phyloP scores from a whole-genome alignment of 345 rosid species.

The Gossypium anomalum region DNA sequence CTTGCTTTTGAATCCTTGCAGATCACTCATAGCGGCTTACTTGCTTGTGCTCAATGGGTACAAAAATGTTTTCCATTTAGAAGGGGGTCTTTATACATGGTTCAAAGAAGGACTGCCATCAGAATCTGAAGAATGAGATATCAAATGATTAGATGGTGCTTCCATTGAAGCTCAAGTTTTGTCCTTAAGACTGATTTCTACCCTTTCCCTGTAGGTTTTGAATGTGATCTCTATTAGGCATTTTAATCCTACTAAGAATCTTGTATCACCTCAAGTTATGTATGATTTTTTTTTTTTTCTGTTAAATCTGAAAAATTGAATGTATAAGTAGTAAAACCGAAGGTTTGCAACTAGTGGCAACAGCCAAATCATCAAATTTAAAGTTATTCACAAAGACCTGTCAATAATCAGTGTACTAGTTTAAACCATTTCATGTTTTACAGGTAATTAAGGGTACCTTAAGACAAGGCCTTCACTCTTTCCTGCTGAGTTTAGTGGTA shows the following conservation, averaged over 20 bases:
- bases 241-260: background rate
- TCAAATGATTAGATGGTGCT: slow-evolving; percentile 13
- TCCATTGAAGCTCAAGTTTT: slow-evolving; percentile 29
- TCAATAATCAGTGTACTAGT: background rate
- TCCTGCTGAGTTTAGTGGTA: slow-evolving; percentile 67
- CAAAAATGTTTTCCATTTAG: slow-evolving; percentile 77
- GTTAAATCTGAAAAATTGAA: background rate
- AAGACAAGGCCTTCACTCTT: slow-evolving; percentile 58
- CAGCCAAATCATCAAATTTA: background rate
- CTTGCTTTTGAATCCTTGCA: slow-evolving; percentile 33
- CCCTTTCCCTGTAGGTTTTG: background rate
- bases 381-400: background rate
- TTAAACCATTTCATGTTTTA: background rate
- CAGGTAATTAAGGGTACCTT: background rate
- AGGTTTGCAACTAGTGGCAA: background rate
- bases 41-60: slow-evolving; percentile 82
- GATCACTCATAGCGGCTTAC: slow-evolving; percentile 97
- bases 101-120: slow-evolving; percentile 77
- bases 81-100: slow-evolving; percentile 88
- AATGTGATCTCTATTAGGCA: background rate
- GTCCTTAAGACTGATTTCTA: slow-evolving; percentile 2
- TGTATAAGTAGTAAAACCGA: background rate
- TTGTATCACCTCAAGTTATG: background rate
- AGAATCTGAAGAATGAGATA: slow-evolving; percentile 45
- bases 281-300: background rate